Conservation (phyloP, 345 rosid genomes). For the Populus deltoides region DNA sequence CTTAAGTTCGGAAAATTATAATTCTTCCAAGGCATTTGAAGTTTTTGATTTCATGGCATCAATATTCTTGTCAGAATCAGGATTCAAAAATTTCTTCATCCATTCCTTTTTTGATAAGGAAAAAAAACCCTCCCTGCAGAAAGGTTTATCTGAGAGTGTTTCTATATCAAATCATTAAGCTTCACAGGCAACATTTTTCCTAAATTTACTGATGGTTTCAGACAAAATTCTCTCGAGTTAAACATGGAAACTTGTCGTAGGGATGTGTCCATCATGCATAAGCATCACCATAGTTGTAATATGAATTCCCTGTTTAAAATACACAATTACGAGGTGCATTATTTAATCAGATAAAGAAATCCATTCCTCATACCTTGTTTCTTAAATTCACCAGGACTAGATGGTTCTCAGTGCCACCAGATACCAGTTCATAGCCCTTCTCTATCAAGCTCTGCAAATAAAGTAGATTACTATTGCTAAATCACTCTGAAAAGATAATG, state of each 20-base stretch:
- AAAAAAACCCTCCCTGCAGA: not conserved
- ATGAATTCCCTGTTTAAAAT: not conserved
- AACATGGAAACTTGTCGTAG: not conserved
- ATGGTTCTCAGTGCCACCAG: slow-evolving; percentile 97
- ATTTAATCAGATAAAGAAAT: not conserved
- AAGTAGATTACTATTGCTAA: not conserved
- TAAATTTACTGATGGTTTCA: not conserved
- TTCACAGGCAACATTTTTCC: not conserved
- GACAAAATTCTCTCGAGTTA: not conserved
- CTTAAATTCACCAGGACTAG: slow-evolving; percentile 82
- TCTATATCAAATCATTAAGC: not conserved
- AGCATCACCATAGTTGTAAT: not conserved
- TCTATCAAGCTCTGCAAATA: slow-evolving; percentile 62
- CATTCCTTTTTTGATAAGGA: not conserved
- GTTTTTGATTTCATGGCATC: not conserved
- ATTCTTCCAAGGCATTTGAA: not conserved
- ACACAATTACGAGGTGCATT: not conserved
- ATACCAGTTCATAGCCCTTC: slow-evolving; percentile 81
- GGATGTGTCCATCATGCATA: not conserved
- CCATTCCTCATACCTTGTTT: slow-evolving; percentile 53
- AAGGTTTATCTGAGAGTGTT: not conserved
- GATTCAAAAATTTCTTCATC: not conserved
- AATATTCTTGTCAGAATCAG: not conserved
- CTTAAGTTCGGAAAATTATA: not conserved
- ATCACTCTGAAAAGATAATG: slow-evolving; percentile 15